phyloP scores from a whole-genome alignment of 768 basidiomycete species.

The Amanita inopinata region DNA sequence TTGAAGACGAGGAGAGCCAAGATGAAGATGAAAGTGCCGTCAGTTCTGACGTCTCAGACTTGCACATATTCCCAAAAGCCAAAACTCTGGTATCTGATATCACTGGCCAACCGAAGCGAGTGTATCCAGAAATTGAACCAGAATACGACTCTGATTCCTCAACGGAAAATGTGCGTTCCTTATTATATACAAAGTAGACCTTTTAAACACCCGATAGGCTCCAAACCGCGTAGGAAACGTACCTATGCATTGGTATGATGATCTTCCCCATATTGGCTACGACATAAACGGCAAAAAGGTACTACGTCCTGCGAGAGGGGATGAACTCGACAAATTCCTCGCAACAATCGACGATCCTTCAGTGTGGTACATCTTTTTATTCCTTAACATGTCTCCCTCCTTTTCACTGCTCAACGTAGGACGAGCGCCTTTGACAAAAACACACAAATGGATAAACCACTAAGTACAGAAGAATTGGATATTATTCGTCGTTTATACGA shows the following conservation, averaged over 20 bases:
- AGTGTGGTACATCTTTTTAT: constrained; percentile 57
- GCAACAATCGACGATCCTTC: constrained; percentile 86
- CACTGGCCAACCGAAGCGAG: constrained; percentile 74
- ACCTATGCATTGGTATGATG: constrained; percentile 99
- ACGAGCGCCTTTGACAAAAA: constrained; percentile 89
- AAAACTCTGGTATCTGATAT: constrained; percentile 69
- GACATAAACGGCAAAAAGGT: constrained; percentile 91
- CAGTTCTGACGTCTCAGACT: constrained; percentile 34
- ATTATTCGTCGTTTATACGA: constrained; percentile 87
- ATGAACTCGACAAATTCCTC: constrained; percentile 96
- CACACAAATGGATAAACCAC: constrained; percentile 73
- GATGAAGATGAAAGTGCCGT: constrained; percentile 31
- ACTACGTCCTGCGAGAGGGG: constrained; percentile 87
- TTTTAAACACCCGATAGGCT: constrained; percentile 35
- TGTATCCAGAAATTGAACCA: constrained; percentile 84
- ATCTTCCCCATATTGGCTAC: constrained; percentile 98
- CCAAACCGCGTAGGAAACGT: constrained; percentile 94
- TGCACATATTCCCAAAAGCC: constrained; percentile 51
- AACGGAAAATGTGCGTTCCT: constrained; percentile 70
- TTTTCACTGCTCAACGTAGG: constrained; percentile 32
- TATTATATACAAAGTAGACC: background rate
- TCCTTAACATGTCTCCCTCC: background rate
- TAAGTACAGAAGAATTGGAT: constrained; percentile 87
- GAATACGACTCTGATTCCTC: constrained; percentile 89
- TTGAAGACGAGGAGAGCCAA: constrained; percentile 24